Evolutionary conservation across 2,329 filamentous ascomycete species (phyloP).

Genomic region (Curvularia sp.): DNA sequence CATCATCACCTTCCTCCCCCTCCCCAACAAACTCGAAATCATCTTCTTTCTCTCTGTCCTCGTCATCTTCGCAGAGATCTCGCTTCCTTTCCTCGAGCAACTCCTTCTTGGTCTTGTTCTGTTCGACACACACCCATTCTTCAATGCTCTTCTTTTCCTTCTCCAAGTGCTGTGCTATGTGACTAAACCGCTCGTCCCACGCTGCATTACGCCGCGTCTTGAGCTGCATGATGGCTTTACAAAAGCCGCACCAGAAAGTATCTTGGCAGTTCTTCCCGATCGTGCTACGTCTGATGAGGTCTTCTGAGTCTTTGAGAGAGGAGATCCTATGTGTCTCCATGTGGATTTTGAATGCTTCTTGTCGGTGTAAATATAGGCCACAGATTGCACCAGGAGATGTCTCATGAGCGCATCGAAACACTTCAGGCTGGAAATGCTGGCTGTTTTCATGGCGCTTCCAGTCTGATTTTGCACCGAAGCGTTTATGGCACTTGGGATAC

Average conservation of each 20-base stretch:
- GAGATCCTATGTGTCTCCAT: slow-evolving; percentile 60
- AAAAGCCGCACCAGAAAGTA: slow-evolving; percentile 91
- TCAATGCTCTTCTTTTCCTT: slow-evolving; percentile 61
- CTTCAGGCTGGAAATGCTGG: slow-evolving; percentile 75
- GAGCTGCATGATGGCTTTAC: slow-evolving; percentile 62
- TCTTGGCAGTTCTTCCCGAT: slow-evolving; percentile 70
- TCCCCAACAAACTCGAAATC: slow-evolving; percentile 17
- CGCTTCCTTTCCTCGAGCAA: slow-evolving; percentile 29
- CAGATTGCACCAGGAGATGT: slow-evolving; percentile 53
- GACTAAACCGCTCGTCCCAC: slow-evolving; percentile 69
- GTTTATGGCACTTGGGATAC: slow-evolving; percentile 70
- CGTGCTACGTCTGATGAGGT: slow-evolving; percentile 61
- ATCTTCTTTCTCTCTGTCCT: slow-evolving; percentile 16
- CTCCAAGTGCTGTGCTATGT: slow-evolving; percentile 77
- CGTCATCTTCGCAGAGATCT: slow-evolving; percentile 30
- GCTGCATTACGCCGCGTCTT: slow-evolving; percentile 60
- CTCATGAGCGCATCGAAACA: slow-evolving; percentile 70
- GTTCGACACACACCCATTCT: slow-evolving; percentile 62
- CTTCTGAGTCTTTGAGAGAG: slow-evolving; percentile 35
- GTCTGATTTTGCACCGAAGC: slow-evolving; percentile 91
- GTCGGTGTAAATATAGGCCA: slow-evolving; percentile 64
- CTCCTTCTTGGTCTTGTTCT: slow-evolving; percentile 46
- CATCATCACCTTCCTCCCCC: slow-evolving; percentile 4
- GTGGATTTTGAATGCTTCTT: slow-evolving; percentile 68
- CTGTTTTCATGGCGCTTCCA: slow-evolving; percentile 90